Evolutionary conservation across 345 rosid species (phyloP).

Genomic region (Boechera stricta): DNA sequence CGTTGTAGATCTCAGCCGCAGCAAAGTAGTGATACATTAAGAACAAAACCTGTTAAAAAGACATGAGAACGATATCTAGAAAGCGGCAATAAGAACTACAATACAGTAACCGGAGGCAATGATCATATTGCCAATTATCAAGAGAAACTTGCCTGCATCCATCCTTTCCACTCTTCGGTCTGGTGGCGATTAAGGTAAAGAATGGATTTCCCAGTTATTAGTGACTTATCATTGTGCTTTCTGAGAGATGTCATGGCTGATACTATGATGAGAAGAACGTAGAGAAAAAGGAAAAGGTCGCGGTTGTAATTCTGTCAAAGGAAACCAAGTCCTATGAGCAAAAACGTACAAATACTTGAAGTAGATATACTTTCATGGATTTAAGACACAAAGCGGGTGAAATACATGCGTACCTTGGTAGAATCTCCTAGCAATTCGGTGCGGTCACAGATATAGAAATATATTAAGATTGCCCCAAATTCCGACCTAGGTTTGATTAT

Average conservation of each 20-base stretch:
- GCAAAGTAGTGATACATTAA: slow-evolving; percentile 98
- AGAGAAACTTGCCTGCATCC: slow-evolving; percentile 94
- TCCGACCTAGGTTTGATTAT: slow-evolving; percentile 69
- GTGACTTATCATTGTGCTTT: slow-evolving; percentile 81
- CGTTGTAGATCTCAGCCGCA: slow-evolving; percentile 89
- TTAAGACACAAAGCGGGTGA: slow-evolving; percentile 2
- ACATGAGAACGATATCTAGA: slow-evolving; percentile 21
- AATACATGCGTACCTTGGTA: slow-evolving; percentile 62
- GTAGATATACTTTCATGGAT: not conserved
- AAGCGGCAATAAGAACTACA: not conserved
- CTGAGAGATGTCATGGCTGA: slow-evolving; percentile 86
- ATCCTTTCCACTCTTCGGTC: slow-evolving; percentile 99
- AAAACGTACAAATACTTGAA: slow-evolving; percentile 9
- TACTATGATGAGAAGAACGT: slow-evolving; percentile 82
- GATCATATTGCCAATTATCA: not conserved
- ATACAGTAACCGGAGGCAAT: not conserved
- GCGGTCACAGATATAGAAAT: slow-evolving; percentile 87
- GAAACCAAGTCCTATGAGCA: slow-evolving; percentile 35
- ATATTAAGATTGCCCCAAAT: slow-evolving; percentile 71
- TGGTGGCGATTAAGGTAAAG: slow-evolving; percentile 91
- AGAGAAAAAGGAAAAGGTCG: slow-evolving; percentile 91
- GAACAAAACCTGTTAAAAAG: slow-evolving; percentile 75
- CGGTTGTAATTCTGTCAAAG: slow-evolving; percentile 85
- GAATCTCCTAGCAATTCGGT: slow-evolving; percentile 76
- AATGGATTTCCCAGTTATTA: slow-evolving; percentile 75